These are phyloP conservation scores for Kluyveromyces nonfermentans DNA, from an alignment of 805 yeast genomes.

Conservation along the genomic window DNA sequence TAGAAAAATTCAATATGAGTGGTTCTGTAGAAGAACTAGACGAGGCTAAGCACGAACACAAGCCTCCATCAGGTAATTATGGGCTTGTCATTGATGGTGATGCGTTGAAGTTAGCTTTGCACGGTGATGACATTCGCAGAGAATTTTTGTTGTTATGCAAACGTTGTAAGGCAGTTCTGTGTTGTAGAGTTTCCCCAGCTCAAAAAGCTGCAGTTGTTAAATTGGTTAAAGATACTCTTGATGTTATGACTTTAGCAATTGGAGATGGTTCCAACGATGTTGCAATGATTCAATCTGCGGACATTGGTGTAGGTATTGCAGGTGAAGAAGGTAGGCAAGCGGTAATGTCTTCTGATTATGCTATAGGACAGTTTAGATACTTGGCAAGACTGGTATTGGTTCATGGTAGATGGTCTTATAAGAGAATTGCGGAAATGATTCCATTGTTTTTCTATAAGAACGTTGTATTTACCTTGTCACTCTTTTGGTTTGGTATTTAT, in stretches of 20 bases:
- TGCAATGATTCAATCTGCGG: constrained; percentile 84
- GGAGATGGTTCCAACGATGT: constrained; percentile 90
- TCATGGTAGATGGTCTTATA: constrained; percentile 85
- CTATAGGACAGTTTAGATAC: constrained; percentile 73
- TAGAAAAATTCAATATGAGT: constrained; percentile 44
- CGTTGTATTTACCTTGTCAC: constrained; percentile 61
- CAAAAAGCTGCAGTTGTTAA: constrained; percentile 81
- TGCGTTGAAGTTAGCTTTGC: constrained; percentile 50
- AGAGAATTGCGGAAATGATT: constrained; percentile 73
- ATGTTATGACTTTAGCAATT: constrained; percentile 78
- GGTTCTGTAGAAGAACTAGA: constrained; percentile 53
- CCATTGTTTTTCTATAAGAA: constrained; percentile 76
- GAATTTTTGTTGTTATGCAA: constrained; percentile 66
- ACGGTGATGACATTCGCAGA: constrained; percentile 35
- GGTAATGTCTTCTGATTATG: constrained; percentile 82
- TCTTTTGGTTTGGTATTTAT: constrained; percentile 74
- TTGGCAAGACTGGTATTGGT: constrained; percentile 56
- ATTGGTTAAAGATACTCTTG: constrained; percentile 61
- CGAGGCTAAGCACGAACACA: constrained; percentile 46
- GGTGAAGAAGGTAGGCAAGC: constrained; percentile 91
- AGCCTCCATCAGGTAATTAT: constrained; percentile 55
- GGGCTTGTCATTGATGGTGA: constrained; percentile 78
- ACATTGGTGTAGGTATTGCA: constrained; percentile 83
- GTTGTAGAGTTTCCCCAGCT: constrained; percentile 84
- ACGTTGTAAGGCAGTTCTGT: constrained; percentile 71